A percentile compares a stretch with the other conserved stretches of the same genome.
phyloP scores from a whole-genome alignment of 805 yeast species.

The Cyberlindnera mycetangii region DNA sequence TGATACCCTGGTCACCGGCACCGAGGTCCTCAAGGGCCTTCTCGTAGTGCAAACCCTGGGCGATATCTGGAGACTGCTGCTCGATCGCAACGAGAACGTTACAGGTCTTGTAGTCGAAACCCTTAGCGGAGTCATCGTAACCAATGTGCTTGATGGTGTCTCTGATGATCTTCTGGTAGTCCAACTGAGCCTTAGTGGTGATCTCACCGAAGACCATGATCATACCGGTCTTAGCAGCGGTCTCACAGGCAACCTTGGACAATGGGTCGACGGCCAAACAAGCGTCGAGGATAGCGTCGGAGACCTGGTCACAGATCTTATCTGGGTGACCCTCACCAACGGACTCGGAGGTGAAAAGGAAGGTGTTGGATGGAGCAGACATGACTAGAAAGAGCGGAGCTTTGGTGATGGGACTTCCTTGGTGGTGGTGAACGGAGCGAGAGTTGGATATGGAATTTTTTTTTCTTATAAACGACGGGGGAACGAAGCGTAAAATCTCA shows the following conservation, averaged over 20 bases:
- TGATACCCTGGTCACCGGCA: conserved; percentile 99
- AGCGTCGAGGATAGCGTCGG: conserved; percentile 97
- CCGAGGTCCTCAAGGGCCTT: conserved; percentile 95
- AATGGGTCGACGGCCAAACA: conserved; percentile 93
- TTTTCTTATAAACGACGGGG: conserved; percentile 2
- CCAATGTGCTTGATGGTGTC: conserved; percentile 99
- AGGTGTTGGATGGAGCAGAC: conserved; percentile 37
- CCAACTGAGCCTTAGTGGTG: conserved; percentile 93
- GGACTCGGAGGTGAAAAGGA: conserved; percentile 79
- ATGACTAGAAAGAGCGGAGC: conserved; percentile 14
- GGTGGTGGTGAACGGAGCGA: not conserved
- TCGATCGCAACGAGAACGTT: conserved; percentile 98
- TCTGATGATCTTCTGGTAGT: conserved; percentile 96
- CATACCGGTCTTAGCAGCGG: conserved; percentile 99
- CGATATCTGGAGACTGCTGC: conserved; percentile 99
- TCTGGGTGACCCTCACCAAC: conserved; percentile 96
- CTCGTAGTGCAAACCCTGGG: conserved; percentile 98
- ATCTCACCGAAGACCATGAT: conserved; percentile 99
- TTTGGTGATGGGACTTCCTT: not conserved
- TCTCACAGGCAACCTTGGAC: conserved; percentile 98
- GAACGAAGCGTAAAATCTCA: not conserved
- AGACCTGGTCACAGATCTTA: conserved; percentile 97
- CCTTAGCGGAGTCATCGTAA: conserved; percentile 92
- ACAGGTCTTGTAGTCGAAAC: conserved; percentile 99
- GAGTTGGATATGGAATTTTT: conserved; percentile 1